Evolutionary conservation across 2,329 filamentous ascomycete species (phyloP).

Genomic region (Gaeumannomyces tritici): DNA sequence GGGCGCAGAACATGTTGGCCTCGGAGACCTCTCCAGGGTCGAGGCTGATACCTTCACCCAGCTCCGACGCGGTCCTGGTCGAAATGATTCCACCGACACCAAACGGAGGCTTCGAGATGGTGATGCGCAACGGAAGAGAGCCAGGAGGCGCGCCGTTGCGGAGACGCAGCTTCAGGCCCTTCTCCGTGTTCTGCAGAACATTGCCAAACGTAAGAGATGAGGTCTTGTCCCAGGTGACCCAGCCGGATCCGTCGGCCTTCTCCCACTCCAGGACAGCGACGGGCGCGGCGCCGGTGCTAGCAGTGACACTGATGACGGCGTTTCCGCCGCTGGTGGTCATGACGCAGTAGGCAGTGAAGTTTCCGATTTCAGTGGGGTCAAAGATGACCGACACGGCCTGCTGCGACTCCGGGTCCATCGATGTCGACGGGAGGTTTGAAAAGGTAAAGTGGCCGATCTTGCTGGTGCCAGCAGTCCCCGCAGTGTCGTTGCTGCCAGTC

Average conservation of each 20-base stretch:
- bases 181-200: slow-evolving; percentile 40
- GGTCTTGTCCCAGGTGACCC: slow-evolving; percentile 34
- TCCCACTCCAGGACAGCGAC: slow-evolving; percentile 45
- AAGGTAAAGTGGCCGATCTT: slow-evolving; percentile 39
- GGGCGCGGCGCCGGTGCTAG: slow-evolving; percentile 37
- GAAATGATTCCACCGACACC: slow-evolving; percentile 43
- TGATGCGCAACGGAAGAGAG: slow-evolving; percentile 40
- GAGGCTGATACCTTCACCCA: slow-evolving; percentile 45
- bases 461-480: slow-evolving; percentile 15
- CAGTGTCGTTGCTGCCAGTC: not conserved
- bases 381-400: slow-evolving; percentile 35
- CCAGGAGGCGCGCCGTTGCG: slow-evolving; percentile 42
- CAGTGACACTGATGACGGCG: slow-evolving; percentile 35
- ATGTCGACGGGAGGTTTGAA: slow-evolving; percentile 29
- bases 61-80: slow-evolving; percentile 44
- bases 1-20: slow-evolving; percentile 43
- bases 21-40: slow-evolving; percentile 38
- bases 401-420: slow-evolving; percentile 27
- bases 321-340: slow-evolving; percentile 39
- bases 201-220: slow-evolving; percentile 44
- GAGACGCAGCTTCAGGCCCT: slow-evolving; percentile 38
- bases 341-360: slow-evolving; percentile 37
- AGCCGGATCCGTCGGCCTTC: slow-evolving; percentile 35
- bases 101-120: slow-evolving; percentile 52
- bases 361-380: slow-evolving; percentile 33